Evolutionary conservation across 441 rosid genomes (phyloP), one percentile per base, ranked within the genome.

Genomic region (Mallotus japonicus): DNA sequence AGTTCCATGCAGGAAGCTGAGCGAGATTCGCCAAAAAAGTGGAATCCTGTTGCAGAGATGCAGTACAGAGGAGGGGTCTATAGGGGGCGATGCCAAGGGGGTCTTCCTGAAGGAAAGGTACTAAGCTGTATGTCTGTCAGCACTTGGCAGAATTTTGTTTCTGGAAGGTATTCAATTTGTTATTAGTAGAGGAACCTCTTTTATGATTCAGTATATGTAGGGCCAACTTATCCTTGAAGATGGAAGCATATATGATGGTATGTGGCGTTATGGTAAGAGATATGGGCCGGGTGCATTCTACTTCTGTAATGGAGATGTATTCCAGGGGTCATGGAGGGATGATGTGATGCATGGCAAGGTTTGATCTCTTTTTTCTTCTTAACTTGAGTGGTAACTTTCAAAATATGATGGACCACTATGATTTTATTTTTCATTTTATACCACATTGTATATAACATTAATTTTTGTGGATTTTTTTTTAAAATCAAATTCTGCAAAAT

Each of bases 101-200:
- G 99, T 77, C 98, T 95, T 82, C 99, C 99, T 46, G 98, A 95
- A 84, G 99, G 98, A 82, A 95, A 95, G 95, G 99, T 95, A 85
- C 62, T 60, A 19, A 72, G 6, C 44, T 40, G 3, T 66, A 37
- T 62, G 32, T 28, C 32, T 28, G 32, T 17, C 58, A 69, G 61
- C 68, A 58, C 37, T 56, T 15, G 64, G 57, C 42, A 74, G 67
- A 77, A 64, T 70, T n/a, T 28, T 37, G 19, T 75, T 79, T 71
- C 13, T 73, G 56, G 55, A 59, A 20, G 55, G 76, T 69, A 37
- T 65, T 70, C 76, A 24, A 72, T 71, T 73, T 34, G 68, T 57
- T 14, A 65, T 14, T 54, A 58, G 47, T 71, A 69, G 68, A 75
- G 37, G 67, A 76, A 59, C 57, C 42, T 24, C 60, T 57, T 47